Evolutionary conservation across 805 yeast genomes (phyloP), one percentile per base, ranked within the genome.

Genomic region (Lachancea sp.): DNA sequence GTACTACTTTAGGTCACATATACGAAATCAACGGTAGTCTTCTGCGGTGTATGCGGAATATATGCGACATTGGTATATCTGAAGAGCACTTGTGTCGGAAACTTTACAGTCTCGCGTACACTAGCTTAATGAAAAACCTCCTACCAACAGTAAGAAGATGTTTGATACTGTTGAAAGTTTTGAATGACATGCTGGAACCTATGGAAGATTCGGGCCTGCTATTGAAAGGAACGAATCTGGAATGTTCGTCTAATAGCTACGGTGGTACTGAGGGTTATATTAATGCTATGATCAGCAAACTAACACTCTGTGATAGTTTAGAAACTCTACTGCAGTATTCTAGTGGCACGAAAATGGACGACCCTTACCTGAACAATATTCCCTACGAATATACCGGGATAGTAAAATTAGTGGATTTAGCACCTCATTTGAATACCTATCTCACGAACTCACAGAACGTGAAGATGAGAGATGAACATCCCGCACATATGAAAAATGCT

Each of bases 361-460:
- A 51, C 23, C 45, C 48, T 7, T 45, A 43, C 19, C 32, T 56
- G 36, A 33, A 23, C 17, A 36, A 42, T 8, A 47, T 54, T 18
- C 60, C 61, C 8, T 42, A 55, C 34, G 78, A 72, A 18, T 76
- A 69, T 46, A 80, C 85, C 5, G 79, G 80, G 9, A 67, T 70
- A 5, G 63, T 76, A 2, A 72, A 71, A 38, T 60, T 81, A 36
- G 65, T 75, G 24, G 71, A 72, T 35, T 55, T 82, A 33, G 82
- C 87, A 9, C 45, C 50, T 11, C 68, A 70, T 45, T 63, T 68
- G 55, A 56, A 61, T 47, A 61, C 64, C 2, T 69, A 69, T 39
- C 51, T 63, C 7, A 67, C 67, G 2, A 55, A 60, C 24, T 51
- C 64, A 2, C 52, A 52, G 24, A 50, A 50, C 11, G 42, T 57